Percentiles rank a stretch among this genome's conserved stretches.
Conservation (phyloP, 345 rosid genomes). For the Streptanthus diversifolius region DNA sequence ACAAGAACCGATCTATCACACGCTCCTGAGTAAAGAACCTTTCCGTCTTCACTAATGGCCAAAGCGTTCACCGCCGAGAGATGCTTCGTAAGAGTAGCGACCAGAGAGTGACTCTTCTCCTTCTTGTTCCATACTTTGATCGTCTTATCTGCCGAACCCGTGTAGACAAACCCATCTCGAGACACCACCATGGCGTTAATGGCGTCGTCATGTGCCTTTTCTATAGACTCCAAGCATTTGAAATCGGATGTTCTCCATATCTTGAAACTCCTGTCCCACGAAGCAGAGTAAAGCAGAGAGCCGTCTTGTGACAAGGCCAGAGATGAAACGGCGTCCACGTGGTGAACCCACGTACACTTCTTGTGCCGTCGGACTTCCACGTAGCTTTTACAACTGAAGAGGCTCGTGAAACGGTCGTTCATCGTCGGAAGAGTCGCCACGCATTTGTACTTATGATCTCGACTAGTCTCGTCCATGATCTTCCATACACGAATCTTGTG, state of each 20-base stretch:
- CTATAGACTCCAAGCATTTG: constrained; percentile 59
- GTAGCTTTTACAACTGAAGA: constrained; percentile 50
- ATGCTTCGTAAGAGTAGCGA: constrained; percentile 54
- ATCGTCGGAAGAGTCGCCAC: constrained; percentile 60
- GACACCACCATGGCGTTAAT: constrained; percentile 55
- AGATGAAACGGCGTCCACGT: constrained; percentile 66
- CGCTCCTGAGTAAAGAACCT: constrained; percentile 68
- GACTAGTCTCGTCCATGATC: constrained; percentile 37
- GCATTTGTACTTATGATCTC: constrained; percentile 35
- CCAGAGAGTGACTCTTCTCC: constrained; percentile 39
- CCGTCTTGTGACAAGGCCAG: constrained; percentile 41
- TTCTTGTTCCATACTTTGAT: constrained; percentile 58
- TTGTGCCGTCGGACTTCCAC: constrained; percentile 67
- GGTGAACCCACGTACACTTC: constrained; percentile 73
- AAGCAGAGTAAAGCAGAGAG: constrained; percentile 62
- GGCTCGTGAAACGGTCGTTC: constrained; percentile 46
- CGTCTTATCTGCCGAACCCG: constrained; percentile 72
- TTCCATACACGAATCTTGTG: constrained; percentile 72
- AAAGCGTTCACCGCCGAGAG: constrained; percentile 66
- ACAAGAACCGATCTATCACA: constrained; percentile 73
- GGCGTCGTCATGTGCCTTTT: constrained; percentile 68
- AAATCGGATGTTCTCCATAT: constrained; percentile 61
- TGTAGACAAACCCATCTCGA: constrained; percentile 53
- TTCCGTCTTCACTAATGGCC: constrained; percentile 56
- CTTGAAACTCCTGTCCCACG: constrained; percentile 78